Conservation (phyloP, 75 land plant genomes). For the Isoetes taiwanensis region DNA sequence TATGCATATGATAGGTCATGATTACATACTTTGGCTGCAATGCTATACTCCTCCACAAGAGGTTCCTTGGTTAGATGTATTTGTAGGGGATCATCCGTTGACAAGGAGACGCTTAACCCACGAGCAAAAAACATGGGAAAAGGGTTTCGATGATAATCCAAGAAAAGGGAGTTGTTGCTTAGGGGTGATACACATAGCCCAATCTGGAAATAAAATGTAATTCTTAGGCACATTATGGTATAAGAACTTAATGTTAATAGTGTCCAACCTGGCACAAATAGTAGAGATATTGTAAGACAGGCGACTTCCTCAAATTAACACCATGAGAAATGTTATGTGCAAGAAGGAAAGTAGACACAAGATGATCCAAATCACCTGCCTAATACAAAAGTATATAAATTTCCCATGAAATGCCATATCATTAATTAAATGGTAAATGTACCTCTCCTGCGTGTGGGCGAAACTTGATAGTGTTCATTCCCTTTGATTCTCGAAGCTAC, state of each 20-base stretch:
- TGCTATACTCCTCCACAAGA: conserved; percentile 2
- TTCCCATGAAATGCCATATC: background rate
- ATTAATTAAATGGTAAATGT: background rate
- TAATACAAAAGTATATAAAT: background rate
- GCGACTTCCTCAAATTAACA: background rate
- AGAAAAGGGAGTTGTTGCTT: conserved; percentile 2
- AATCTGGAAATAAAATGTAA: background rate
- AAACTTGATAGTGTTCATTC: background rate
- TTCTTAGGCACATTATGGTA: background rate
- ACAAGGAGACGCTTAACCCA: background rate
- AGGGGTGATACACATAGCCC: background rate
- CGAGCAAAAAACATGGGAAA: conserved; percentile 6
- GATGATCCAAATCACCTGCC: conserved; percentile 5
- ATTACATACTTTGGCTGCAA: background rate
- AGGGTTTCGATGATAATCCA: conserved; percentile 8
- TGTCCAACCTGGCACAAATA: background rate
- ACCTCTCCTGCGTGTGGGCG: conserved; percentile 4
- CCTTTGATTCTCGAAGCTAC: conserved; percentile 4
- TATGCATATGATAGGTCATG: background rate
- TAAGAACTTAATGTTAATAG: background rate
- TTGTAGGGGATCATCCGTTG: conserved; percentile 8
- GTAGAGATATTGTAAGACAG: conserved; percentile 1
- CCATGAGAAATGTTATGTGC: background rate
- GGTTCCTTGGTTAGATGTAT: conserved; percentile 7
- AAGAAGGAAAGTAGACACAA: background rate